Percentiles rank a stretch among this genome's conserved stretches.
These are phyloP conservation scores for Barbarea vulgaris DNA, from an alignment of 345 rosid species.

Conservation along the genomic window DNA sequence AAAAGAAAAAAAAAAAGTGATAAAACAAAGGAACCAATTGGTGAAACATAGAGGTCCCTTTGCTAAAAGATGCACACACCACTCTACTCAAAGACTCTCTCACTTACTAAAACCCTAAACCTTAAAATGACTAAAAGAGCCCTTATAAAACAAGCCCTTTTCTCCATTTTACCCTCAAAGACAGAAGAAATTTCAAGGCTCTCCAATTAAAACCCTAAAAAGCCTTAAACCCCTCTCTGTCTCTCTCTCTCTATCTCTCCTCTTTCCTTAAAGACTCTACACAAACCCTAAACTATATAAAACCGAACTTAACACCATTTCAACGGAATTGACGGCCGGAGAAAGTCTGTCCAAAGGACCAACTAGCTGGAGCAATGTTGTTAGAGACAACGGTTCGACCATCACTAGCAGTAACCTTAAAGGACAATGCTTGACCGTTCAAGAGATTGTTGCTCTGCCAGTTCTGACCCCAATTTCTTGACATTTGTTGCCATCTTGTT, in stretches of 20 bases:
- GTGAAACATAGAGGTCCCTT: conserved; percentile 35
- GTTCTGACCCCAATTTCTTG: conserved; percentile 69
- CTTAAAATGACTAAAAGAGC: conserved; percentile 38
- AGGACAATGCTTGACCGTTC: conserved; percentile 56
- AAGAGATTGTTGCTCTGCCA: conserved; percentile 59
- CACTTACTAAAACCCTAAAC: conserved; percentile 30
- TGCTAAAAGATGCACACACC: conserved; percentile 32
- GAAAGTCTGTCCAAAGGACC: conserved; percentile 65
- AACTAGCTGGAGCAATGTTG: conserved; percentile 48
- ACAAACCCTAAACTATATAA: conserved; percentile 32
- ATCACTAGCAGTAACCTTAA: conserved; percentile 53
- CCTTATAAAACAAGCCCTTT: conserved; percentile 31
- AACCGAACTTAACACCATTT: not conserved
- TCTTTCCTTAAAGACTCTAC: conserved; percentile 13
- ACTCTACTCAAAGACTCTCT: conserved; percentile 21
- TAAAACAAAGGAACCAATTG: conserved; percentile 29
- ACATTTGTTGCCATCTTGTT: conserved; percentile 57
- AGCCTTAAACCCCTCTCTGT: conserved; percentile 26
- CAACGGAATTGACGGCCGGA: conserved; percentile 48
- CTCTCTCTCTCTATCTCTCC: not conserved
- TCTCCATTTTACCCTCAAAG: conserved; percentile 23
- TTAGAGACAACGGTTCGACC: conserved; percentile 47
- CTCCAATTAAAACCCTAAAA: conserved; percentile 33
- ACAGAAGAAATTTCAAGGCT: conserved; percentile 17
- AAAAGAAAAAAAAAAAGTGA: not conserved